Base-by-base conservation (phyloP, 192 early-diverging fungal species). In the Coemansia sp. region DNA sequence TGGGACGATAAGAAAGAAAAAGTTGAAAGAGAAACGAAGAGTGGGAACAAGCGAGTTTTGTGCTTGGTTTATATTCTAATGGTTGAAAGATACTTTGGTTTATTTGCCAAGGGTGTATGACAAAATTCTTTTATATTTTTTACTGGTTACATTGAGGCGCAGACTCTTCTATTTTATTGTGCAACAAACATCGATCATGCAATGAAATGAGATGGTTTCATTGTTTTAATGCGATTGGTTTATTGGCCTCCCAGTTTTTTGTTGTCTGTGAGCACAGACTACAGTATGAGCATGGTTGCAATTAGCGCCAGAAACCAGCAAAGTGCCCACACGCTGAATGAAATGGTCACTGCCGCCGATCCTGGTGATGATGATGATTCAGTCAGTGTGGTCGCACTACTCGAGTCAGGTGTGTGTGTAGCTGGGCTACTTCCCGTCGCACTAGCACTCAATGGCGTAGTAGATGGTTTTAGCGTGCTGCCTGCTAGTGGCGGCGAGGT, bases 391-490 rank as follows among this genome's bases (percentile, higher is more conserved):
- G 40, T 36, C 11, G 20, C 50, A 18, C 28, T 62, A 3, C 21
- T 36, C 23, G 50, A 60, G 18, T 46, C 55, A n/a, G 48, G 33
- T 20, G 62, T 61, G n/a, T 18, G 26, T 23, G 53, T 38, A n/a
- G 14, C 40, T 9, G 39, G 39, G 43, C 56, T 59, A 0, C 31
- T 48, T 40, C 53, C 64, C 28, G 8, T 20, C 14, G 39, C 43
- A 24, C 5, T 45, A 6, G 37, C 18, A 7, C 8, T 51, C 39
- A 4, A n/a, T 13, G 18, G 59, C 11, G 50, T 40, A 62, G 38
- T 46, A 33, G 24, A 40, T 28, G 20, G 11, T 42, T 7, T 6
- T 28, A 11, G 51, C 37, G 28, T 5, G 24, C 28, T 21, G 9
- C 28, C 43, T 33, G 51, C 18, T 26, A 10, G 38, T 3, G 59